Percentiles rank a stretch among this genome's conserved stretches.
phyloP scores from a whole-genome alignment of 2,329 filamentous ascomycete genomes.

The Phialocephala subalpina region DNA sequence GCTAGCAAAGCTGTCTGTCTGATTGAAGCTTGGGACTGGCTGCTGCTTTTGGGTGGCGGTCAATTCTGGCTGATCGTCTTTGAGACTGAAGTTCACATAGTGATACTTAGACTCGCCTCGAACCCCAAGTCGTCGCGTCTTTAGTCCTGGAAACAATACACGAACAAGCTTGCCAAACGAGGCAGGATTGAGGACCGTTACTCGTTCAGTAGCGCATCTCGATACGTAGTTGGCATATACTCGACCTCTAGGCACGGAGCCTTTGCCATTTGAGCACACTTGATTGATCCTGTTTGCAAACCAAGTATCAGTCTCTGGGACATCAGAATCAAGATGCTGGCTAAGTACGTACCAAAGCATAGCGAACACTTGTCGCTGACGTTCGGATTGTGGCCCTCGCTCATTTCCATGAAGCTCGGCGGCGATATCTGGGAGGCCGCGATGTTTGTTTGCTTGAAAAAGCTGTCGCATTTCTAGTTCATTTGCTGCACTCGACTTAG shows the following conservation, averaged over 20 bases:
- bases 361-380: slow-evolving; percentile 85
- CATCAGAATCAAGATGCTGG: slow-evolving; percentile 23
- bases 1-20: slow-evolving; percentile 55
- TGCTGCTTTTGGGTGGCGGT: slow-evolving; percentile 52
- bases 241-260: slow-evolving; percentile 88
- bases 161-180: slow-evolving; percentile 98
- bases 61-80: slow-evolving; percentile 56
- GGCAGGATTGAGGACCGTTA: slow-evolving; percentile 93
- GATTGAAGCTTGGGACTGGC: slow-evolving; percentile 58
- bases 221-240: slow-evolving; percentile 97
- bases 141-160: slow-evolving; percentile 93
- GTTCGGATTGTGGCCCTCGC: slow-evolving; percentile 80
- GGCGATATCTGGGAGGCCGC: slow-evolving; percentile 75
- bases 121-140: slow-evolving; percentile 90
- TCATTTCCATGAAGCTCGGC: slow-evolving; percentile 81
- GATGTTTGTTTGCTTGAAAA: slow-evolving; percentile 72
- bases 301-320: slow-evolving; percentile 12
- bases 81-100: slow-evolving; percentile 75
- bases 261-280: slow-evolving; percentile 77
- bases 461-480: slow-evolving; percentile 83
- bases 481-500: slow-evolving; percentile 78
- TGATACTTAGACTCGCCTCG: slow-evolving; percentile 98
- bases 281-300: slow-evolving; percentile 69
- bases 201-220: slow-evolving; percentile 89
- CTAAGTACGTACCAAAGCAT: slow-evolving; percentile 77